These are phyloP conservation scores for Wickerhamomyces sydowiorum DNA, from an alignment of 805 yeast species.

Conservation along the genomic window DNA sequence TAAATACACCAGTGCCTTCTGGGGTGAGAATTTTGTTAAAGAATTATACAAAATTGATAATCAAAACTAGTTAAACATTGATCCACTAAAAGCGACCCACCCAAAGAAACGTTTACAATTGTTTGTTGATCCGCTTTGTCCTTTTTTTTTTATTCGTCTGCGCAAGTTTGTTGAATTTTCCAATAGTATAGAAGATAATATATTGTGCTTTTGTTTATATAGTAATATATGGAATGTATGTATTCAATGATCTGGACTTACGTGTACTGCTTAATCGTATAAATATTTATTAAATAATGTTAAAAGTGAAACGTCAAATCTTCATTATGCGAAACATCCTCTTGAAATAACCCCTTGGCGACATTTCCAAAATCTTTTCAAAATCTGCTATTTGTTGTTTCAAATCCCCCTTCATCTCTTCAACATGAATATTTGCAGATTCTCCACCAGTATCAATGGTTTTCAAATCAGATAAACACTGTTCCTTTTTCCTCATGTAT, in stretches of 20 bases:
- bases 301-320: slow-evolving; percentile 3
- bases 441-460: slow-evolving; percentile 2
- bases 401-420: neutral
- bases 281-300: too few relatives aligned
- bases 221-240: neutral
- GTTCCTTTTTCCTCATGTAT: slow-evolving; percentile 15
- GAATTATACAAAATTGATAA: slow-evolving; percentile 53
- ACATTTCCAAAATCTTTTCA: slow-evolving; percentile 4
- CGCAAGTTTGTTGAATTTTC: too few relatives aligned
- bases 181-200: neutral
- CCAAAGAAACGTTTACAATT: too few relatives aligned
- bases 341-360: slow-evolving; percentile 5
- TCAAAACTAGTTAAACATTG: neutral
- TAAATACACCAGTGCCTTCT: slow-evolving; percentile 90
- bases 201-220: too few relatives aligned
- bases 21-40: slow-evolving; percentile 96
- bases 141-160: too few relatives aligned
- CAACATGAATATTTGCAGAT: neutral
- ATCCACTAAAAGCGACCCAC: too few relatives aligned
- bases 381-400: slow-evolving; percentile 1
- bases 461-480: slow-evolving; percentile 1
- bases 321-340: slow-evolving; percentile 13
- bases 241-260: too few relatives aligned
- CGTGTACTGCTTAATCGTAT: too few relatives aligned
- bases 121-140: neutral